phyloP scores from a whole-genome alignment of 1,284 basidiomycete genomes.

The Cutaneotrichosporon arboriforme region DNA sequence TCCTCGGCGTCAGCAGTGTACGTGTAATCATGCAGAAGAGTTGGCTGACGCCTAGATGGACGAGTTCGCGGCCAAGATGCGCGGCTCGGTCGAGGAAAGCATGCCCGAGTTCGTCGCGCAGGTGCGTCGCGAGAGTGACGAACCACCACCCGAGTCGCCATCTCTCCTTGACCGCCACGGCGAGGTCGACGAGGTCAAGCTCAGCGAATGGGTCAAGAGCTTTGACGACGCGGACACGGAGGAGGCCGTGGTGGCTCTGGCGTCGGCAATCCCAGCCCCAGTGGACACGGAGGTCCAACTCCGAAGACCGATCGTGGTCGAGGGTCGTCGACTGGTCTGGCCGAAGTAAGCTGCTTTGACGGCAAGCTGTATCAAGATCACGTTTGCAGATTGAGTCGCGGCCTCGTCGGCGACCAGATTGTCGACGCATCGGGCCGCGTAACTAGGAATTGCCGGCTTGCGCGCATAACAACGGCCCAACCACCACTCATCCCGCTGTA shows the following conservation, averaged over 20 bases:
- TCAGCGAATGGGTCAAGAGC: constrained; percentile 11
- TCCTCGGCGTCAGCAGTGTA: constrained; percentile 37
- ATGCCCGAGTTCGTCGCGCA: constrained; percentile 24
- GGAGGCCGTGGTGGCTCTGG: not conserved
- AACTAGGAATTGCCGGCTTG: no score
- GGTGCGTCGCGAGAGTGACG: constrained; percentile 14
- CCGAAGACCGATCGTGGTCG: no score
- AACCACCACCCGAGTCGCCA: constrained; percentile 1
- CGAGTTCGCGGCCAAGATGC: constrained; percentile 31
- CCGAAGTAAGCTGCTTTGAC: not conserved
- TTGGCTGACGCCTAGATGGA: constrained; percentile 26
- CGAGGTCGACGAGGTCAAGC: constrained; percentile 16
- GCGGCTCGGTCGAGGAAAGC: constrained; percentile 23
- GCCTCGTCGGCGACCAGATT: no score
- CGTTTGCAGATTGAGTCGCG: no score
- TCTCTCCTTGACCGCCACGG: constrained; percentile 9
- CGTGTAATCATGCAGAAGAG: no score
- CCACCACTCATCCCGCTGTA: not conserved
- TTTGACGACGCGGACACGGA: constrained; percentile 10
- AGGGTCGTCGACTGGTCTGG: no score
- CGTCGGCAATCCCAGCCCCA: no score
- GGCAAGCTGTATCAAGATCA: no score
- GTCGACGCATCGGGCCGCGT: no score
- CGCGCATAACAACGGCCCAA: no score
- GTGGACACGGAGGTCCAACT: no score